These are phyloP conservation scores for Amylocarpus encephaloides DNA, from an alignment of 2,329 filamentous ascomycete species.

Conservation along the genomic window DNA sequence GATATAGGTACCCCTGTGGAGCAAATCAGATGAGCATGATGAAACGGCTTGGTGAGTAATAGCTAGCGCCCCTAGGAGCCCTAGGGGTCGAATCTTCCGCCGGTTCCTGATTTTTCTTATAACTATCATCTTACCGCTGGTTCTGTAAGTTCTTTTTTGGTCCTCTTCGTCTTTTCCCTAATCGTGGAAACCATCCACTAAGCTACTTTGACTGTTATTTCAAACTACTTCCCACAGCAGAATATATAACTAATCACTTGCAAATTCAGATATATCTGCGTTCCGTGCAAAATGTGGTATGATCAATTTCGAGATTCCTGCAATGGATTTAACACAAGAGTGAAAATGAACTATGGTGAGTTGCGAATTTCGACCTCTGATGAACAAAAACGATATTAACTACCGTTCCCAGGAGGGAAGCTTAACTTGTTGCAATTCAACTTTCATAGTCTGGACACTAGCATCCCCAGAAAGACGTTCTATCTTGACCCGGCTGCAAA, in stretches of 20 bases:
- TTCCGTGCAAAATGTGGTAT: constrained; percentile 8
- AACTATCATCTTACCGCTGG: too few relatives aligned
- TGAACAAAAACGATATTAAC: neutral
- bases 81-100: too few relatives aligned
- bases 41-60: too few relatives aligned
- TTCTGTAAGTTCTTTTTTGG: too few relatives aligned
- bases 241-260: neutral
- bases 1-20: too few relatives aligned
- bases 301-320: constrained; percentile 20
- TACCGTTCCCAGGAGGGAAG: neutral
- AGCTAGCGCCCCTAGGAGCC: too few relatives aligned
- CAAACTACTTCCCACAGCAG: too few relatives aligned
- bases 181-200: too few relatives aligned
- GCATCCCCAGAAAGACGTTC: neutral
- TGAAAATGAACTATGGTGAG: constrained; percentile 13
- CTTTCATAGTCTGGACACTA: neutral
- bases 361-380: neutral
- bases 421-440: neutral
- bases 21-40: too few relatives aligned
- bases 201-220: too few relatives aligned
- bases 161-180: too few relatives aligned
- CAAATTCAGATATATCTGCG: neutral
- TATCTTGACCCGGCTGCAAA: constrained; percentile 8
- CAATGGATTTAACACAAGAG: constrained; percentile 13
- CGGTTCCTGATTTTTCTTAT: too few relatives aligned